Conservation (phyloP, 495 filamentous ascomycete genomes). For the Sabuloglossum arenarium region DNA sequence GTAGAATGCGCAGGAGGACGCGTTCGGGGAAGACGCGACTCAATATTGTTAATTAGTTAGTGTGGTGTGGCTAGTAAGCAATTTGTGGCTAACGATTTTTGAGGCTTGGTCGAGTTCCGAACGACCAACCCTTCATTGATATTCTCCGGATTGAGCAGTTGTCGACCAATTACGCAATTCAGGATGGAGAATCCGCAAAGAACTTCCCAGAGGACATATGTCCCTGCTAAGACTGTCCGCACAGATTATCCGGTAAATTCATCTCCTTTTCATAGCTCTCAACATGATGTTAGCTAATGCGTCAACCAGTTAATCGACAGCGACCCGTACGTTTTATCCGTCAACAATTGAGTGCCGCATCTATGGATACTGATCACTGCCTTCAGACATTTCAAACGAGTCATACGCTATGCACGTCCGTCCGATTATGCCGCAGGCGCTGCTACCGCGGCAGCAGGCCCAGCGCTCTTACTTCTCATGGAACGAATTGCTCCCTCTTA, state of each 20-base stretch:
- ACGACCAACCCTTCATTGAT: neutral
- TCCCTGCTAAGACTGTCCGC: slow-evolving; percentile 52
- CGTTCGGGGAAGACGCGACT: slow-evolving; percentile 1
- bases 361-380: slow-evolving; percentile 2
- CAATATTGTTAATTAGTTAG: neutral
- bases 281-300: slow-evolving; percentile 9
- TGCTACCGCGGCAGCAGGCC: slow-evolving; percentile 41
- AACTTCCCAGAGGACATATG: slow-evolving; percentile 30
- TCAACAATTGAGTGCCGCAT: slow-evolving; percentile 13
- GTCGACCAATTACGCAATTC: neutral
- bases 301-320: slow-evolving; percentile 72
- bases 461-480: slow-evolving; percentile 51
- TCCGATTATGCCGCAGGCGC: slow-evolving; percentile 59
- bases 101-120: neutral
- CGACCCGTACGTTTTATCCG: slow-evolving; percentile 57
- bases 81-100: neutral
- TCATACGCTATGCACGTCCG: slow-evolving; percentile 63
- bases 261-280: neutral
- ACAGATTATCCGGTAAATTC: slow-evolving; percentile 61
- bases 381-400: slow-evolving; percentile 69
- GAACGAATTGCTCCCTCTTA: slow-evolving; percentile 67
- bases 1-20: neutral
- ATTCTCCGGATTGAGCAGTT: neutral
- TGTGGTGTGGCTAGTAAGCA: neutral
- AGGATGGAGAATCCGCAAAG: neutral